phyloP scores from a whole-genome alignment of 2,329 filamentous ascomycete genomes.

The Xylaria sp. region DNA sequence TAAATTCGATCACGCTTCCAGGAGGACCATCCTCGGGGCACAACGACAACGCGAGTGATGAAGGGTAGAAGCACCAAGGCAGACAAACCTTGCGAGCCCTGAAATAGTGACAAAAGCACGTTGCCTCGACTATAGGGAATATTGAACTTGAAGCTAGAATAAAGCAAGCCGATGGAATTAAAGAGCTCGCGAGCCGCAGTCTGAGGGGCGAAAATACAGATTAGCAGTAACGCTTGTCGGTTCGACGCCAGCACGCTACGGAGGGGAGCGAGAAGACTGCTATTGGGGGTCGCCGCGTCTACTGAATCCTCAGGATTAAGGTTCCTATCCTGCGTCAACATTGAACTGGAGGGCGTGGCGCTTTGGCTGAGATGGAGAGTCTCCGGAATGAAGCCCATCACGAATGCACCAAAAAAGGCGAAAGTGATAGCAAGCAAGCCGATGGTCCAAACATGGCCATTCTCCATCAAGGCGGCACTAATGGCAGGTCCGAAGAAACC shows the following conservation, averaged over 20 bases:
- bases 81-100: neutral
- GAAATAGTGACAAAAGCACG: neutral
- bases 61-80: neutral
- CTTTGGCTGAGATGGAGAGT: neutral
- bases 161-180: neutral
- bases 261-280: constrained; percentile 1
- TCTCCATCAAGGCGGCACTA: constrained; percentile 27
- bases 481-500: constrained; percentile 26
- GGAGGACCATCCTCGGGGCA: neutral
- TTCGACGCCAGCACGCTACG: neutral
- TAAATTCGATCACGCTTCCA: neutral
- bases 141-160: neutral
- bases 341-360: neutral
- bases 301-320: neutral
- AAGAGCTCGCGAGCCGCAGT: neutral
- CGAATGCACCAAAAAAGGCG: constrained; percentile 14
- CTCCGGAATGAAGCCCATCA: neutral
- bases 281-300: neutral
- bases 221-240: neutral
- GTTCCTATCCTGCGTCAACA: neutral
- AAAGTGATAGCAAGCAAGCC: constrained; percentile 9
- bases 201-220: neutral
- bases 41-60: neutral
- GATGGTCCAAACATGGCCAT: constrained; percentile 24
- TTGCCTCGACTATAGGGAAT: neutral